Base-by-base conservation (phyloP, 768 basidiomycete genomes). In the Phaeotremella skinneri region DNA sequence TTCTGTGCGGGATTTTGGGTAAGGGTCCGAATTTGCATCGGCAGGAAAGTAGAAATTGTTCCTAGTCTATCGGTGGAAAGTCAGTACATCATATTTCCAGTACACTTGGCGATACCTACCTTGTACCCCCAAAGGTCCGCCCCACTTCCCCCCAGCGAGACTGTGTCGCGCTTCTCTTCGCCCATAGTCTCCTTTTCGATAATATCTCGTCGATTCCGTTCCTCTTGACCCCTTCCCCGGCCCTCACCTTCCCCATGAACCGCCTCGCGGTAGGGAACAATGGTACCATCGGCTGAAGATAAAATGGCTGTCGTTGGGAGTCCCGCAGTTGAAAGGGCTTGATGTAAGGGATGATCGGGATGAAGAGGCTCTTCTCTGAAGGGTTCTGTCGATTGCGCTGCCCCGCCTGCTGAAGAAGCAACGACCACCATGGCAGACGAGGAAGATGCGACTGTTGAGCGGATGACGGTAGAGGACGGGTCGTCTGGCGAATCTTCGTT, bases 1-100 rank as follows among this genome's bases (percentile, higher is more conserved):
- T 17, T 34, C 26, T 48, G 29, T n/a, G n/a, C 41, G 37, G 17
- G 34, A 41, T 51, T 55, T 49, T 76, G 71, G 86, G 69, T 91
- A 89, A 0, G 91, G 89, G 21, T 87, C 84, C 45, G 84, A 81
- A 73, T 99, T 88, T 26, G 90, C 90, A 69, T 96, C 96, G 1
- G 96, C 93, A 0, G 87, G 73, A 71, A 97, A 99, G 91, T 96
- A 96, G 53, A 99, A 81, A 2, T 89, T 86, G 78, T 99, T 99
- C 58, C 96, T 86, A 26, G 90, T 83, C 92, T 96, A 67, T 2
- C n/a, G n/a, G n/a, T n/a, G n/a, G 21, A 39, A 56, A 52, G 9
- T 58, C 16, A 39, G 41, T 20, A 52, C 21, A 52, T 47, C 25
- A 53, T n/a, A n/a, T n/a, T n/a, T n/a, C n/a, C n/a, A n/a, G n/a